Percentiles rank a stretch among this genome's conserved stretches.
Conservation (phyloP, 805 yeast genomes). For the Starmerella vitae region DNA sequence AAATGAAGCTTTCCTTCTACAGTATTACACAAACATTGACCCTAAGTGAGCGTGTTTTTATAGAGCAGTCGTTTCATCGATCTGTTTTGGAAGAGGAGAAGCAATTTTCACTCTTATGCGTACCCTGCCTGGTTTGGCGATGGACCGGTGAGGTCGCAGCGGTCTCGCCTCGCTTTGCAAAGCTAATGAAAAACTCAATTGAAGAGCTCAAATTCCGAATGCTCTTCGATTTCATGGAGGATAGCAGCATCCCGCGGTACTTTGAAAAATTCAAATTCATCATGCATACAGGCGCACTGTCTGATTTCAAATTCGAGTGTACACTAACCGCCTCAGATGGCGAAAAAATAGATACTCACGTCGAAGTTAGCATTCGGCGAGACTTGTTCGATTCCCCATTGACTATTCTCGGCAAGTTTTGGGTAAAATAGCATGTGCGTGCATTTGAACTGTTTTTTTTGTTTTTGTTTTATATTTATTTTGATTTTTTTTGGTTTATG, state of each 20-base stretch:
- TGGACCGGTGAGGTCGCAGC: constrained; percentile 91
- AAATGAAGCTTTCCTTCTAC: constrained; percentile 80
- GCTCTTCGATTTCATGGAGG: constrained; percentile 66
- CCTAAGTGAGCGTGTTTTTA: constrained; percentile 82
- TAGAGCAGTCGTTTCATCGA: constrained; percentile 93
- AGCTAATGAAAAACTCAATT: constrained; percentile 79
- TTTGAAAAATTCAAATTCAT: constrained; percentile 72
- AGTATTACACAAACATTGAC: constrained; percentile 81
- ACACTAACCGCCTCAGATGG: constrained; percentile 41
- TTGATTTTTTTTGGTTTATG: no score
- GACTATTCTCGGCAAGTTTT: constrained; percentile 89
- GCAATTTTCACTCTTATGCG: constrained; percentile 71
- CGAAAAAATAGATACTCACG: constrained; percentile 48
- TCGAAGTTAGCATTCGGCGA: constrained; percentile 85
- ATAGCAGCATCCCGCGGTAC: constrained; percentile 71
- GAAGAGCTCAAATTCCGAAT: constrained; percentile 41
- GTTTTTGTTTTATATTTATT: no score
- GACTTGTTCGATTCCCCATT: constrained; percentile 95
- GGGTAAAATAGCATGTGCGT: constrained; percentile 24
- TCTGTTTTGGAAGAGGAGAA: constrained; percentile 80
- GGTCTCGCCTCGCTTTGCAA: constrained; percentile 86
- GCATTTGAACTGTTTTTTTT: no score
- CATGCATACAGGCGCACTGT: constrained; percentile 82
- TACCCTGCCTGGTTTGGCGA: constrained; percentile 93
- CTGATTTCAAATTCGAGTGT: constrained; percentile 80